Evolutionary conservation across 1,284 basidiomycete genomes (phyloP).

Genomic region (Fomitiporia mediterranea): DNA sequence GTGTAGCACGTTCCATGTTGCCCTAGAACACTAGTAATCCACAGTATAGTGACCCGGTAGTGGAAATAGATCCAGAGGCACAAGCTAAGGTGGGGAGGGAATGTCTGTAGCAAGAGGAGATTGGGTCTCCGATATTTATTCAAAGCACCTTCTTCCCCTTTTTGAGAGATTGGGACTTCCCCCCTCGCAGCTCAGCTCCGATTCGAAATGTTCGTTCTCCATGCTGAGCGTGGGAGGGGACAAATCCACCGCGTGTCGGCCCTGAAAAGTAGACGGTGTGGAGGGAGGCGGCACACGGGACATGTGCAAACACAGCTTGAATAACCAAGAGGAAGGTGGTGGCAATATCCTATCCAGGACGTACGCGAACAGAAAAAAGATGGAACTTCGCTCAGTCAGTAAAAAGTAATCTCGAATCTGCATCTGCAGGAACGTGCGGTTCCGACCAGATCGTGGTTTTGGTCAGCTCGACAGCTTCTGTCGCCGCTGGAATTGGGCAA

Average conservation of each 20-base stretch:
- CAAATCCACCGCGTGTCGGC: too few species aligned
- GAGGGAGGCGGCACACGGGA: too few species aligned
- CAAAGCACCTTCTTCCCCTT: too few species aligned
- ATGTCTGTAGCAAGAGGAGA: neutral
- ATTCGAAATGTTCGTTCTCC: too few species aligned
- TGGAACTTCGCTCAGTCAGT: neutral
- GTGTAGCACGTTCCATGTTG: neutral
- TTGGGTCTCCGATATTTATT: neutral
- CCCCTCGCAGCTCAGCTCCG: neutral
- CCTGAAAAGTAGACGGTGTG: too few species aligned
- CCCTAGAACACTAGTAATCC: neutral
- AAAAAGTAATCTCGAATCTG: neutral
- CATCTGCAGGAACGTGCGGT: neutral
- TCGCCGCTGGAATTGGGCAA: neutral
- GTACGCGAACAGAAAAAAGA: neutral
- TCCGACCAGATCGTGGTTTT: conserved; percentile 14
- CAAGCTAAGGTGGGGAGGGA: neutral
- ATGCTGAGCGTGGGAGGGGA: too few species aligned
- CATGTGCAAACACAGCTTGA: neutral
- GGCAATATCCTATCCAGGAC: neutral
- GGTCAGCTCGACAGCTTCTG: neutral
- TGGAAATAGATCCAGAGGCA: neutral
- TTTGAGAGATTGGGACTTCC: too few species aligned
- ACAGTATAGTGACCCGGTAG: neutral
- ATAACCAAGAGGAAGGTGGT: neutral